These are phyloP conservation scores for Arabidopsis lyrata DNA, from an alignment of 441 rosid species.

Conservation along the genomic window DNA sequence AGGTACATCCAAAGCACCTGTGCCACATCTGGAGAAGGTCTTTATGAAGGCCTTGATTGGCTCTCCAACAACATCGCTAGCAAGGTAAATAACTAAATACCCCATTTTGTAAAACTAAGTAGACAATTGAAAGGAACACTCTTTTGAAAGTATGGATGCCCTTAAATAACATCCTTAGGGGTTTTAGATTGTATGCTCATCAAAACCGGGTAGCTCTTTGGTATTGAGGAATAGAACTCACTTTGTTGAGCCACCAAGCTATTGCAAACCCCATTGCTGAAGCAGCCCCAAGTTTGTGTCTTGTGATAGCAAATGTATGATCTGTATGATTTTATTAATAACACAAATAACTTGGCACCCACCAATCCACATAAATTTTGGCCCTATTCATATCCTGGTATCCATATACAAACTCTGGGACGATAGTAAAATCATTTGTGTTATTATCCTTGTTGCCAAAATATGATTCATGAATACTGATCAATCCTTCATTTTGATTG, in stretches of 20 bases:
- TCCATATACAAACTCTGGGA: conserved; percentile 27
- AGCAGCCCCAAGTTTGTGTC: not conserved
- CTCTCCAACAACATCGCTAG: conserved; percentile 53
- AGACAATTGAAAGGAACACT: conserved; percentile 6
- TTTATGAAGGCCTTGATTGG: conserved; percentile 53
- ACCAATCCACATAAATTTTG: not conserved
- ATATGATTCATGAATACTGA: conserved; percentile 31
- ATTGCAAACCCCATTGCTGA: not conserved
- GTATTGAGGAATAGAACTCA: conserved; percentile 4
- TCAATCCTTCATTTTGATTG: conserved; percentile 29
- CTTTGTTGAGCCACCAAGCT: not conserved
- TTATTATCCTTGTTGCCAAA: not conserved
- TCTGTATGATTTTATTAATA: not conserved
- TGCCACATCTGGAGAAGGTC: conserved; percentile 54
- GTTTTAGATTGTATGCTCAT: conserved; percentile 21
- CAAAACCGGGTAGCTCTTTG: not conserved
- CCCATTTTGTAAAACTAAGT: conserved; percentile 4
- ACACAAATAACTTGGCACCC: not conserved
- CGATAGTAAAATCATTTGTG: not conserved
- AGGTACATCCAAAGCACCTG: conserved; percentile 53
- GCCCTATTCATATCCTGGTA: not conserved
- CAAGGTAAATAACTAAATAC: conserved; percentile 39
- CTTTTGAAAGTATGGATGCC: not conserved
- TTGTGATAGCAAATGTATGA: not conserved
- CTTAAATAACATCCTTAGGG: not conserved